A percentile compares a stretch with the other conserved stretches of the same genome.
Conservation (phyloP, 2,329 filamentous ascomycete genomes). For the Cercospora canescens region DNA sequence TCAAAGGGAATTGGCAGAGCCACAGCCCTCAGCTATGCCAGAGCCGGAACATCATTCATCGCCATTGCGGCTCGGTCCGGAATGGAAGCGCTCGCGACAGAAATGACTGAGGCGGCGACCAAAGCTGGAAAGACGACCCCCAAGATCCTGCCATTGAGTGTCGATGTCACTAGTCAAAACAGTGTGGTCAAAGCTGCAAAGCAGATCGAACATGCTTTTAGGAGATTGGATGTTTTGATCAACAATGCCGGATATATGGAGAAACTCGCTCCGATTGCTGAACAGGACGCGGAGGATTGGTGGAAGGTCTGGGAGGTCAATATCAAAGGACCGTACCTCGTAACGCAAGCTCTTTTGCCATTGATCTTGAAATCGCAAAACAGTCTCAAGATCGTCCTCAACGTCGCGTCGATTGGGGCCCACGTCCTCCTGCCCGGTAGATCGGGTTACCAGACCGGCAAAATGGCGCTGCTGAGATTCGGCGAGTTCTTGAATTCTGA, state of each 20-base stretch:
- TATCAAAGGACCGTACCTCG: constrained; percentile 45
- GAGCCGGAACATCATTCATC: constrained; percentile 55
- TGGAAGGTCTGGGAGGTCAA: constrained; percentile 41
- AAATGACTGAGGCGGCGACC: constrained; percentile 40
- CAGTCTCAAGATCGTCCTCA: constrained; percentile 44
- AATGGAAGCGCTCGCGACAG: constrained; percentile 40
- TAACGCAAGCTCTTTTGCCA: constrained; percentile 48
- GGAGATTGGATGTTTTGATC: constrained; percentile 39
- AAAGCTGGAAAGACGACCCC: constrained; percentile 38
- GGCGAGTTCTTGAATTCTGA: constrained; percentile 48
- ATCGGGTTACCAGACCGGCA: constrained; percentile 50
- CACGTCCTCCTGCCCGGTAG: constrained; percentile 28
- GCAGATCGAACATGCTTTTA: constrained; percentile 35
- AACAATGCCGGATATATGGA: constrained; percentile 39
- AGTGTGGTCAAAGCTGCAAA: constrained; percentile 40
- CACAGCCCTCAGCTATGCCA: constrained; percentile 57
- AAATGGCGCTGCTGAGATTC: constrained; percentile 49
- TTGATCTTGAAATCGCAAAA: constrained; percentile 35
- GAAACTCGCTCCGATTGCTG: not conserved
- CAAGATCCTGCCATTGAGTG: constrained; percentile 43
- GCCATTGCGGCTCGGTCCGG: constrained; percentile 55
- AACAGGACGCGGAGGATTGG: constrained; percentile 2
- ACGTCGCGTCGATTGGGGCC: constrained; percentile 45
- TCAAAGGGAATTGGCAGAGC: constrained; percentile 45
- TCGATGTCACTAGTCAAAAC: constrained; percentile 45